Evolutionary conservation across 257 asterid species (phyloP), one percentile per base, ranked within the genome.

Genomic region (Penstemon barbatus): DNA sequence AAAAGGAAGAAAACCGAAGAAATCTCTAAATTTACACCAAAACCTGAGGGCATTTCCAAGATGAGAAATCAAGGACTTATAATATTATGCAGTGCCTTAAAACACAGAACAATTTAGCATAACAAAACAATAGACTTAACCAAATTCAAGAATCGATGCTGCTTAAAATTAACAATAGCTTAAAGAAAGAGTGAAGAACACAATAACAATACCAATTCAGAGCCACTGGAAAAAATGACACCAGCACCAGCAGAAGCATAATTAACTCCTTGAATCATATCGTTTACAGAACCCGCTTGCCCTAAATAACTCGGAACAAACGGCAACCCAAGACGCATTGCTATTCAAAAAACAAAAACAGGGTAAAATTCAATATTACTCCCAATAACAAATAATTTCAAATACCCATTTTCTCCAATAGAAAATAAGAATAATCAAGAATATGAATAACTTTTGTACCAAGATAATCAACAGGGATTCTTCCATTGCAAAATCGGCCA

Each of bases 171-270:
- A 19, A 13, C n/a, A 43, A 37, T 13, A 39, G 36, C 50, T 43
- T 46, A 10, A 66, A 61, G 25, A 41, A 25, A 69, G 55, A 59
- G 66, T 39, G 51, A 4, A 52, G 37, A 13, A 61, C 33, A 25
- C 33, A 25, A 25, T 25, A 25, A 25, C 11, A 5, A 1, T 82
- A 93, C 99, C 97, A 91, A 79, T 79, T 89, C 97, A 54, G 99
- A 81, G 62, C 99, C 99, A 68, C 99, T 91, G 8, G 99, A 87
- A 79, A 84, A 87, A 65, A 94, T 89, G 73, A 91, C 87, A 53
- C 97, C 97, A 37, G 96, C 90, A 56, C 95, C 97, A 63, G 97
- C 99, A 72, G 97, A 94, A 64, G 99, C 99, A 68, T 91, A 91
- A 69, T 91, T 89, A 33, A 87, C 96, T 43, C 97, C 97, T 53